These are phyloP conservation scores for Cadophora luteo-olivacea DNA, from an alignment of 2,329 filamentous ascomycete species.

Conservation along the genomic window DNA sequence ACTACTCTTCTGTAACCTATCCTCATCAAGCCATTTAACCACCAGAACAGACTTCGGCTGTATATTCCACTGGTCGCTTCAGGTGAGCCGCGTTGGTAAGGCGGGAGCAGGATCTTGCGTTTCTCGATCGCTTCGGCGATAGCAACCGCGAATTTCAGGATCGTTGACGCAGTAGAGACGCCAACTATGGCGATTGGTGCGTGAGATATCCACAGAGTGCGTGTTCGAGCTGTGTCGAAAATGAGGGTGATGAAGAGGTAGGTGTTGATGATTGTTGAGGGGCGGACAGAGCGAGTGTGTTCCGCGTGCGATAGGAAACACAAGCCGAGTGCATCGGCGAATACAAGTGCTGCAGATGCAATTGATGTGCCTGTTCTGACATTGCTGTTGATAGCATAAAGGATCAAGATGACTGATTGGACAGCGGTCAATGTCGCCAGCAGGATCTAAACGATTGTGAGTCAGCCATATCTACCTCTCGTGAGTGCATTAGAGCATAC, in stretches of 20 bases:
- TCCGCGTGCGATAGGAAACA: constrained; percentile 36
- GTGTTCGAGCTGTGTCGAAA: constrained; percentile 37
- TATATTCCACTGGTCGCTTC: constrained; percentile 50
- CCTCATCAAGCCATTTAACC: constrained; percentile 48
- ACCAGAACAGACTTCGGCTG: constrained; percentile 48
- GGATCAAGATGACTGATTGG: constrained; percentile 31
- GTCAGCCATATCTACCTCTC: neutral
- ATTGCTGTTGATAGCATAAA: constrained; percentile 22
- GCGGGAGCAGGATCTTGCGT: constrained; percentile 42
- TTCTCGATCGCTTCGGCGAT: constrained; percentile 50
- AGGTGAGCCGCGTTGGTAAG: constrained; percentile 43
- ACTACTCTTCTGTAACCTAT: constrained; percentile 37
- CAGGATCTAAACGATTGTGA: constrained; percentile 39
- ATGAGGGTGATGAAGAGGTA: constrained; percentile 39
- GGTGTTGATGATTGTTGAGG: constrained; percentile 36
- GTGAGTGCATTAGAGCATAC: constrained; percentile 20
- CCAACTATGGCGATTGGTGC: constrained; percentile 45
- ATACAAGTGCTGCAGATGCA: constrained; percentile 30
- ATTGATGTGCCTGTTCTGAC: constrained; percentile 31
- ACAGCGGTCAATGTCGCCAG: constrained; percentile 33
- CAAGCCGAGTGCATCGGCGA: constrained; percentile 33
- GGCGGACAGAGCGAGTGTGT: constrained; percentile 37
- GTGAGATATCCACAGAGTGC: constrained; percentile 38
- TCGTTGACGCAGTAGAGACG: constrained; percentile 42
- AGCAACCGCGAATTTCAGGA: constrained; percentile 44